Evolutionary conservation across 164 flowering plant species (phyloP), one percentile per base, ranked within the genome.

Genomic region (Malania oleifera): DNA sequence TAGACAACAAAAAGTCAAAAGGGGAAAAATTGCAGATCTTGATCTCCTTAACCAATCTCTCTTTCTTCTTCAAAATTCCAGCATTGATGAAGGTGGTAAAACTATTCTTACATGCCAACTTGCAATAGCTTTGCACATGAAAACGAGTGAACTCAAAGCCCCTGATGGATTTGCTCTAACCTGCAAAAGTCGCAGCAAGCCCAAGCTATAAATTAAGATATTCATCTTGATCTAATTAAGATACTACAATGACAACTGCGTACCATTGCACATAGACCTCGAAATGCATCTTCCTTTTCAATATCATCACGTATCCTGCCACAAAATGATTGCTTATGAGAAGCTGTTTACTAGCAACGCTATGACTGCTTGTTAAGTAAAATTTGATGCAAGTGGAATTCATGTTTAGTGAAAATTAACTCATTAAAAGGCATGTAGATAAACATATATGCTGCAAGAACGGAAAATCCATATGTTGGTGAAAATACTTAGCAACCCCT

Each of bases 261-360:
- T 81, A 95, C 99, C 93, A 95, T 64, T 29, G 99, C 97, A 78
- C 99, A 95, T 31, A 95, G 76, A 70, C 99, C 99, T 37, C 93
- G 78, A 65, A 95, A 95, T 10, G 99, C 97, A 77, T 95, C 99
- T 68, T 95, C 97, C 62, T 95, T 95, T 67, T 95, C 99, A 61
- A 91, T 65, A 65, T 90, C 97, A 82, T 95, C 99, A 23, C 96
- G 96, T 49, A 95, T 90, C 89, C 99, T 95, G 87, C 59, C 64
- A 72, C 24, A 67, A 47, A 54, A 28, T 18, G 50, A 44, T 52
- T 48, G 20, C 15, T 39, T 11, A 18, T 41, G 1, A 31, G 26
- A 59, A 51, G 26, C 4, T 15, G 7, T 44, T n/a, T 17, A 44
- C 4, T 11, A 44, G 20, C 4, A 4, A 46, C 8, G 26, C 5